These are phyloP conservation scores for Chlorella variabilis DNA, from an alignment of 163 green algal species.

Conservation along the genomic window DNA sequence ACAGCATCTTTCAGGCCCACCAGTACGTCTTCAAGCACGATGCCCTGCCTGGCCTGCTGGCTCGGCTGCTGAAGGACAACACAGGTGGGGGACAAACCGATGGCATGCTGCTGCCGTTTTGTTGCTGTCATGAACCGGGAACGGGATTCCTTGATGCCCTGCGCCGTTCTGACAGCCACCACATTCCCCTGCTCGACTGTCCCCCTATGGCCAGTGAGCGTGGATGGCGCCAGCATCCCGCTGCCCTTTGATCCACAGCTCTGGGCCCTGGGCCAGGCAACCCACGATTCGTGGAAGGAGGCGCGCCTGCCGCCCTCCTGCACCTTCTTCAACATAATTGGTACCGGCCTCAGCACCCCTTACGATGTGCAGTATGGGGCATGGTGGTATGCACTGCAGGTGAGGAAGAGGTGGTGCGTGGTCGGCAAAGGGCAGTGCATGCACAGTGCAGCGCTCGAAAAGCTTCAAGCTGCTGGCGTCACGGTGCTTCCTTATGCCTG, in stretches of 20 bases:
- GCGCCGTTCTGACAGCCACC: too few relatives aligned
- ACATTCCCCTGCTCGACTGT: too few relatives aligned
- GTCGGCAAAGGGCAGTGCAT: too few relatives aligned
- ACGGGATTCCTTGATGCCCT: not conserved
- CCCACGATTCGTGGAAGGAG: conserved; percentile 15
- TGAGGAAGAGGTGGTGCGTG: not conserved
- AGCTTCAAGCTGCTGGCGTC: too few relatives aligned
- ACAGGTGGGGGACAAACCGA: too few relatives aligned
- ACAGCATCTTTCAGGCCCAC: not conserved
- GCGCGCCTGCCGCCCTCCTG: conserved; percentile 25
- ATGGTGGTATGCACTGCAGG: conserved; percentile 38
- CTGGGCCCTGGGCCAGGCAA: conserved; percentile 17
- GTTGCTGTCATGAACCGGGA: too few relatives aligned
- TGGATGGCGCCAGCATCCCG: not conserved
- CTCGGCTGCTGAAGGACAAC: conserved; percentile 32
- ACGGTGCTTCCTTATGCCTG: too few relatives aligned
- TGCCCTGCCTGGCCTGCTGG: conserved; percentile 28
- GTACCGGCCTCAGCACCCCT: conserved; percentile 37
- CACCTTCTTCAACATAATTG: conserved; percentile 47
- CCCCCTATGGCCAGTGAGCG: not conserved
- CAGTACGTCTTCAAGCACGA: conserved; percentile 27
- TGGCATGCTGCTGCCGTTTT: too few relatives aligned
- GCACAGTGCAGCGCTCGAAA: too few relatives aligned
- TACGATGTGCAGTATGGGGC: conserved; percentile 47
- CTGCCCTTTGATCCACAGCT: conserved; percentile 41